Percentiles rank a stretch among this genome's conserved stretches.
Evolutionary conservation across 2,329 filamentous ascomycete genomes (phyloP).

Genomic region (Arthrobotrys conoides): DNA sequence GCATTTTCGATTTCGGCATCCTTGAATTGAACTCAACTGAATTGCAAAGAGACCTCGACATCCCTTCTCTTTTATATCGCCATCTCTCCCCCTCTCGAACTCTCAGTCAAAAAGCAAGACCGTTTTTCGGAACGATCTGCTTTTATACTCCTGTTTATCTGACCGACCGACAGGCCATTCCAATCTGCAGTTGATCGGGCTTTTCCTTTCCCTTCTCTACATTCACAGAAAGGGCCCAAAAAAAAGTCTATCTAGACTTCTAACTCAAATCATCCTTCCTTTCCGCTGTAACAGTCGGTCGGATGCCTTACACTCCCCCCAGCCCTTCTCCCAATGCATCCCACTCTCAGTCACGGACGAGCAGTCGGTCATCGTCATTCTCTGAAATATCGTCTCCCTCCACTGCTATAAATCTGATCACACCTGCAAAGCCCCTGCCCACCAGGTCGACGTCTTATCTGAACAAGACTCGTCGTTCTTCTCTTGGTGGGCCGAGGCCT

Average conservation of each 20-base stretch:
- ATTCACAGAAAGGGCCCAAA: slow-evolving; percentile 27
- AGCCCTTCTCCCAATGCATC: slow-evolving; percentile 66
- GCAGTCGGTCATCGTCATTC: slow-evolving; percentile 69
- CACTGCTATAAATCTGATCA: slow-evolving; percentile 58
- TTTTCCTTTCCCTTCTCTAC: not conserved
- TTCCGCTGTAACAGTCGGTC: slow-evolving; percentile 41
- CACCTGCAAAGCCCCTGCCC: slow-evolving; percentile 67
- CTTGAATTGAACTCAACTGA: slow-evolving; percentile 7
- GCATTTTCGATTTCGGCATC: slow-evolving; percentile 32
- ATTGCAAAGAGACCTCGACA: not conserved
- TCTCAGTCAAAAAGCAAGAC: slow-evolving; percentile 30
- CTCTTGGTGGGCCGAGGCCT: slow-evolving; percentile 33
- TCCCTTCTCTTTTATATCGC: not conserved
- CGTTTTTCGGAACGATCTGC: slow-evolving; percentile 43
- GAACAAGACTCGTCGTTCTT: slow-evolving; percentile 75
- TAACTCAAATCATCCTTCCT: slow-evolving; percentile 18
- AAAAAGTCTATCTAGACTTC: slow-evolving; percentile 5
- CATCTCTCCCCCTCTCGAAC: slow-evolving; percentile 17
- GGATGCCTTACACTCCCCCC: slow-evolving; percentile 90
- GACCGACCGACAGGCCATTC: slow-evolving; percentile 14
- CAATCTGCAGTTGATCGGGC: slow-evolving; percentile 21
- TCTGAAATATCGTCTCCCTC: slow-evolving; percentile 63
- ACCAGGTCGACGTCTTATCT: slow-evolving; percentile 77
- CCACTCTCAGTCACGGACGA: slow-evolving; percentile 58
- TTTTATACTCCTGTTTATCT: slow-evolving; percentile 10